phyloP scores from a whole-genome alignment of 371 early-diverging fungal species.

The Mucor piriformis region DNA sequence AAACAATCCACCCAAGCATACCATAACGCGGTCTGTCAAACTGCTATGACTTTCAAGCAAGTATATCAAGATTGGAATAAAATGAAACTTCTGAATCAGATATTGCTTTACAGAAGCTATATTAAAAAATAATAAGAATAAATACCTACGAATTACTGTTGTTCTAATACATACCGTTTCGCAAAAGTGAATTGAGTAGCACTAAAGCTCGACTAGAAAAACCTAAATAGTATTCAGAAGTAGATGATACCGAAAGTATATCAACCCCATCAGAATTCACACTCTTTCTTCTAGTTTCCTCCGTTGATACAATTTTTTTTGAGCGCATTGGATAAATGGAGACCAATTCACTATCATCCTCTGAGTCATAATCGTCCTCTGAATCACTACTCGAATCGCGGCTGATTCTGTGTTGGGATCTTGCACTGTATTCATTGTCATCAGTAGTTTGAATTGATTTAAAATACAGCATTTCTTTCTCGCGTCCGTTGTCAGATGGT shows the following conservation, averaged over 20 bases:
- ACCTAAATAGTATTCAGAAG: conserved; percentile 30
- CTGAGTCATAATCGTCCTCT: neutral
- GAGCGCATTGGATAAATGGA: conserved; percentile 12
- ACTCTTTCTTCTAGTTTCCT: conserved; percentile 33
- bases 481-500: neutral
- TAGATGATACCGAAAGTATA: conserved; percentile 11
- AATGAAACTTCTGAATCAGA: conserved; percentile 32
- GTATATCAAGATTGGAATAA: conserved; percentile 42
- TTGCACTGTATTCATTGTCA: neutral
- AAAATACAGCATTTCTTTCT: neutral
- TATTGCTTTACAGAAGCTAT: conserved; percentile 37
- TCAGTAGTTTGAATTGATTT: neutral
- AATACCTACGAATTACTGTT: neutral
- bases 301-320: conserved; percentile 28
- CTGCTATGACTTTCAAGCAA: conserved; percentile 35
- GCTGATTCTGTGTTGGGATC: neutral
- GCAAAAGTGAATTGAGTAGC: conserved; percentile 32
- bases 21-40: conserved; percentile 34
- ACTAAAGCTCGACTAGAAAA: conserved; percentile 40
- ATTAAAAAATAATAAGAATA: neutral
- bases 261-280: conserved; percentile 28
- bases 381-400: conserved; percentile 3
- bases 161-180: conserved; percentile 29
- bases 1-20: conserved; percentile 41
- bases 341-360: conserved; percentile 10